Conservation (phyloP, 139 green algal species). For the Chlorella sp. region DNA sequence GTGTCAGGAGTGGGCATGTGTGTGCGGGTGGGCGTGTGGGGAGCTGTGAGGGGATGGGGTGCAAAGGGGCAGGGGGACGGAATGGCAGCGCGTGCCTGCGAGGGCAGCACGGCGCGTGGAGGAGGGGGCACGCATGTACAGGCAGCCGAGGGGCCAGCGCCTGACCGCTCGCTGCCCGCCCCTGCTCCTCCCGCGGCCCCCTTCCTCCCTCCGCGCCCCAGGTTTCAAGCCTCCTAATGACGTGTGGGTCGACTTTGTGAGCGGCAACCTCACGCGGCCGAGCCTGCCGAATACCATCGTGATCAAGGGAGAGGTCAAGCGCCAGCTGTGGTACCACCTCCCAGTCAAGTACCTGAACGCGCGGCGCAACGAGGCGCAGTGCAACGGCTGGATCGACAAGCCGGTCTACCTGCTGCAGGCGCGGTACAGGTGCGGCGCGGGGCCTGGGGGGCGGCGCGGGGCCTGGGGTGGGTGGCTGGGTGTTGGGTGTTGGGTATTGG, state of each 20-base stretch:
- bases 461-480: too few species aligned
- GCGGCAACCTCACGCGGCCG: slow-evolving; percentile 36
- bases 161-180: neutral
- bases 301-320: slow-evolving; percentile 44
- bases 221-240: slow-evolving; percentile 24
- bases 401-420: slow-evolving; percentile 40
- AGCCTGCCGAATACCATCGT: slow-evolving; percentile 39
- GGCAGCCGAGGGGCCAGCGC: neutral
- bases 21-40: too few species aligned
- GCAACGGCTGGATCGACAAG: slow-evolving; percentile 31
- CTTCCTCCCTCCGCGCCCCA: neutral
- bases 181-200: too few species aligned
- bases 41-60: too few species aligned
- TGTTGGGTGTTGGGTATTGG: neutral
- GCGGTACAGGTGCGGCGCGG: slow-evolving; percentile 31
- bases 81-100: too few species aligned
- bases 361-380: slow-evolving; percentile 19
- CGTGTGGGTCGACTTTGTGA: slow-evolving; percentile 43
- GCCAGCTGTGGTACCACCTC: slow-evolving; percentile 32
- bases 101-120: neutral
- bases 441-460: neutral
- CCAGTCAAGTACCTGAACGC: slow-evolving; percentile 25
- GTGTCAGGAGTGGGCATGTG: neutral
- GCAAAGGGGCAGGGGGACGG: too few species aligned
- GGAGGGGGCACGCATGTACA: neutral